These are phyloP conservation scores for Boletus sensibilis DNA, from an alignment of 768 basidiomycete species.

Conservation along the genomic window DNA sequence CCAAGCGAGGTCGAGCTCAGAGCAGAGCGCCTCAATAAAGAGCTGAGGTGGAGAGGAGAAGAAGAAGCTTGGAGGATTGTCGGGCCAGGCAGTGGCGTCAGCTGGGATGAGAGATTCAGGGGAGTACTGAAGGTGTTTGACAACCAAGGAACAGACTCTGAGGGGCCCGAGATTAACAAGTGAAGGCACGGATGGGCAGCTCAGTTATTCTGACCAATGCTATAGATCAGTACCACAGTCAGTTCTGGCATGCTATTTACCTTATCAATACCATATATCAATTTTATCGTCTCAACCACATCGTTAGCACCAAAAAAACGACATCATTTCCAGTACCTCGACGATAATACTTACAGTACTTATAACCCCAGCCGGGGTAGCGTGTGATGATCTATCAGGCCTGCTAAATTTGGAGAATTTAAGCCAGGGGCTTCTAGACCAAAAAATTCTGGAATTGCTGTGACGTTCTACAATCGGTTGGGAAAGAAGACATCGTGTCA, in stretches of 20 bases:
- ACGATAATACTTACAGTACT: neutral
- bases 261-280: neutral
- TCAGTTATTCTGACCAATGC: neutral
- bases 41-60: conserved; percentile 80
- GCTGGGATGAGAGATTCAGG: conserved; percentile 77
- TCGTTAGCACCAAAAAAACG: neutral
- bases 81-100: conserved; percentile 55
- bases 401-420: neutral
- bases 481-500: neutral
- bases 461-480: neutral
- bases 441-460: neutral
- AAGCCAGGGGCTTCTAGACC: neutral
- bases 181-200: neutral
- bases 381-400: neutral
- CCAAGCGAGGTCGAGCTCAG: conserved; percentile 87
- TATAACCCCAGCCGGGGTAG: neutral
- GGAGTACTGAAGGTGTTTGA: conserved; percentile 61
- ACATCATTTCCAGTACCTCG: neutral
- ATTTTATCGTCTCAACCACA: neutral
- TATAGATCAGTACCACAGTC: neutral
- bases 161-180: neutral
- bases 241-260: neutral
- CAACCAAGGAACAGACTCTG: conserved; percentile 34
- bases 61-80: conserved; percentile 78
- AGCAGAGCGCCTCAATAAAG: conserved; percentile 86